Percentiles rank a stretch among this genome's conserved stretches.
Conservation (phyloP, 495 filamentous ascomycete genomes). For the Cudoniella acicularis region DNA sequence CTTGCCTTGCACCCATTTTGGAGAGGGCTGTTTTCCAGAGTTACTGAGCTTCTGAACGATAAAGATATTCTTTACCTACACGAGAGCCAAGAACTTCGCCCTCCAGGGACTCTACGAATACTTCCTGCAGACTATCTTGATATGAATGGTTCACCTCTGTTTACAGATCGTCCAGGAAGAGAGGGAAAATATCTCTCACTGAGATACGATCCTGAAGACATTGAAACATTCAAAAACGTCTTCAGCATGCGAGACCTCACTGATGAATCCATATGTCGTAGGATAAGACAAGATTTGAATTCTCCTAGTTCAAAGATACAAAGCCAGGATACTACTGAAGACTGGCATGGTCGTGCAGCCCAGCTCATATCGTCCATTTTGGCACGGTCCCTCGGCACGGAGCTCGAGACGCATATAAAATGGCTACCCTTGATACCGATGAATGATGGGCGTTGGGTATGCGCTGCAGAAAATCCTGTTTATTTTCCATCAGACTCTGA, state of each 20-base stretch:
- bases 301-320: constrained; percentile 3
- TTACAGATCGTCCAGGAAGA: neutral
- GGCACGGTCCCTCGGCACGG: neutral
- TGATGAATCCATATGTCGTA: constrained; percentile 1
- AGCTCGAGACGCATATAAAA: neutral
- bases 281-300: constrained; percentile 2
- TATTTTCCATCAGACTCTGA: constrained; percentile 5
- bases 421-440: constrained; percentile 1
- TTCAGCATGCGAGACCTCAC: constrained; percentile 1
- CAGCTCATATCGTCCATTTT: constrained; percentile 5
- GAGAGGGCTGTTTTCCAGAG: neutral
- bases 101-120: neutral
- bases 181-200: neutral
- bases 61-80: neutral
- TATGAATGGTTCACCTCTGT: neutral
- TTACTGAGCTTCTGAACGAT: neutral
- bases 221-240: neutral
- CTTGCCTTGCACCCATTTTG: neutral
- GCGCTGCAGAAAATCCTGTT: neutral
- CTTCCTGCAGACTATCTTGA: neutral
- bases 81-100: neutral
- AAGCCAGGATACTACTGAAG: neutral
- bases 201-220: neutral
- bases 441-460: constrained; percentile 1
- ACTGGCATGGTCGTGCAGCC: constrained; percentile 7